A percentile compares a stretch with the other conserved stretches of the same genome.
These are phyloP conservation scores for Pharus latifolius DNA, from an alignment of 176 grass and related monocot species.

Conservation along the genomic window DNA sequence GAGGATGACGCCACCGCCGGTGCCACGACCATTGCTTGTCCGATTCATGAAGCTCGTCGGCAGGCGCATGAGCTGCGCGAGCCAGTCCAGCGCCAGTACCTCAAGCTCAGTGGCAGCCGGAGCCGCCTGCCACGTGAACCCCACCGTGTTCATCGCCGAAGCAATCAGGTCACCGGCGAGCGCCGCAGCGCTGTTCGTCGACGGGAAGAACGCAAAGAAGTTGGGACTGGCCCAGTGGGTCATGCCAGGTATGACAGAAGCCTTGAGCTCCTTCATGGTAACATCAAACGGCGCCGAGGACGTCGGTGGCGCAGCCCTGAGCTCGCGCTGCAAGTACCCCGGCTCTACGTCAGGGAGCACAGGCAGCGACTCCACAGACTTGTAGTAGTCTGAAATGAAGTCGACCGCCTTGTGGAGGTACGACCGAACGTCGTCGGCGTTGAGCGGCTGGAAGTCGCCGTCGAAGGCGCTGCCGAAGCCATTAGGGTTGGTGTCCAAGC, in stretches of 20 bases:
- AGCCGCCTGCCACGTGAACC: too few species aligned
- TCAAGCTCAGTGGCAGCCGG: too few species aligned
- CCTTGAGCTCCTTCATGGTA: not conserved
- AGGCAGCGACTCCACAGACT: too few species aligned
- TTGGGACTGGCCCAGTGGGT: conserved; percentile 28
- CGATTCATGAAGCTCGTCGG: not conserved
- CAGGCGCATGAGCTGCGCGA: conserved; percentile 3
- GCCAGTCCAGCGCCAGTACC: too few species aligned
- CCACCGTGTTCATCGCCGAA: too few species aligned
- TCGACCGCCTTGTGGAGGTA: too few species aligned
- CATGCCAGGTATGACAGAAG: conserved; percentile 7
- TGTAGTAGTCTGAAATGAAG: too few species aligned
- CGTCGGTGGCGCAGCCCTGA: too few species aligned
- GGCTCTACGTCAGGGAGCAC: conserved; percentile 7
- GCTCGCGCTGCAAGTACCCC: conserved; percentile 1
- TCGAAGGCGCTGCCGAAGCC: not conserved
- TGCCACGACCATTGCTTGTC: not conserved
- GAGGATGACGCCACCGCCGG: too few species aligned
- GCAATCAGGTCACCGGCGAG: conserved; percentile 19
- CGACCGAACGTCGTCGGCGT: too few species aligned
- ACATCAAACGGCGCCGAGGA: too few species aligned
- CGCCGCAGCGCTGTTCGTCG: conserved; percentile 14
- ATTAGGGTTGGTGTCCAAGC: not conserved
- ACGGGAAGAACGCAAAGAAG: conserved; percentile 29
- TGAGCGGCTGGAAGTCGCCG: not conserved